Conservation (phyloP, 345 rosid genomes). For the Crucihimalaya himalaica region DNA sequence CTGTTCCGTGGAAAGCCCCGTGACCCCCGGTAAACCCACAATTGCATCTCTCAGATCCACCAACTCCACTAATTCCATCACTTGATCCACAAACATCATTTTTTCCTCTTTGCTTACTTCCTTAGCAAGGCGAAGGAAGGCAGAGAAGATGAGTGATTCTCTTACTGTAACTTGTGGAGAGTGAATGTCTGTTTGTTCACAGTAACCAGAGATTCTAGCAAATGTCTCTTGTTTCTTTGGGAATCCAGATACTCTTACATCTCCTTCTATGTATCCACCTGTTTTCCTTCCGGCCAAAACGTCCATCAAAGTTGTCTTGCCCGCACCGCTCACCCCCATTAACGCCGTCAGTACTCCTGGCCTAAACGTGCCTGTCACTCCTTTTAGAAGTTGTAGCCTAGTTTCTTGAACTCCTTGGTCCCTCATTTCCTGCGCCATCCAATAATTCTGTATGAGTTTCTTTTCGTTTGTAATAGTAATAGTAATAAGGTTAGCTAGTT, state of each 20-base stretch:
- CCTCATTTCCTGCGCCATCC: conserved; percentile 73
- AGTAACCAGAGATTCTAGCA: conserved; percentile 90
- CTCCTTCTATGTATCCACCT: conserved; percentile 86
- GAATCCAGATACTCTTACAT: conserved; percentile 76
- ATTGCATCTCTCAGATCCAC: conserved; percentile 56
- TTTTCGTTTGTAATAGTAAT: background rate
- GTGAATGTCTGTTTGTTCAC: conserved; percentile 88
- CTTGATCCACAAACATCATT: conserved; percentile 72
- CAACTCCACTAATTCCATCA: conserved; percentile 67
- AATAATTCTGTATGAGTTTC: background rate
- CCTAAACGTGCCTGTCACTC: conserved; percentile 77
- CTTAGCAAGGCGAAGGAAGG: conserved; percentile 75
- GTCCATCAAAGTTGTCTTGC: conserved; percentile 95
- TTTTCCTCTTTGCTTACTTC: conserved; percentile 80
- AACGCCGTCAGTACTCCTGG: conserved; percentile 91
- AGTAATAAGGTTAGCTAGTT: background rate
- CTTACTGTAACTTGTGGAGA: conserved; percentile 85
- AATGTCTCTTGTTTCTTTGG: conserved; percentile 87
- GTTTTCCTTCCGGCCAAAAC: conserved; percentile 94
- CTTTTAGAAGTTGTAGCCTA: conserved; percentile 65
- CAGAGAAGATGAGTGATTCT: conserved; percentile 86
- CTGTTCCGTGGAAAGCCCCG: conserved; percentile 89
- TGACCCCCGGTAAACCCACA: conserved; percentile 70
- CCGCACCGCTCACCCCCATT: conserved; percentile 97
- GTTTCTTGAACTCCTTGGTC: conserved; percentile 79